Percentiles rank a stretch among this genome's conserved stretches.
Evolutionary conservation across 2,329 filamentous ascomycete genomes (phyloP).

Genomic region (Neofusicoccum cordaticola): DNA sequence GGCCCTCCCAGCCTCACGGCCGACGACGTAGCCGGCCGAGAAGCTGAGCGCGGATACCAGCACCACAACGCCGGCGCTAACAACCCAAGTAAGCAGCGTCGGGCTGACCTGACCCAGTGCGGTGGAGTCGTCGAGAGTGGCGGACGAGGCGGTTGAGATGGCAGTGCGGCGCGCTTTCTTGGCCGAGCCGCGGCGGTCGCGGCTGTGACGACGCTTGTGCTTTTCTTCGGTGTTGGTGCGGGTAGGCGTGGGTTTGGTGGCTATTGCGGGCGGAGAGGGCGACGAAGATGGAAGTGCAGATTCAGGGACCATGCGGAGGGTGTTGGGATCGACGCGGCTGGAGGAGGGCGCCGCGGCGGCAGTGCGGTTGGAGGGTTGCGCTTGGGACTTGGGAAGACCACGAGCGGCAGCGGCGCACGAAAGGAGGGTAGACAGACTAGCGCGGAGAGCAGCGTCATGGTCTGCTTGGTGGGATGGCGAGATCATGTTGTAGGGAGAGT

Average conservation of each 20-base stretch:
- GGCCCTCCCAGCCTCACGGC: constrained; percentile 55
- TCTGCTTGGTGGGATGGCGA: constrained; percentile 77
- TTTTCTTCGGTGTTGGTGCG: constrained; percentile 25
- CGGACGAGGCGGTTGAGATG: constrained; percentile 22
- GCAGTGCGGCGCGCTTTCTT: constrained; percentile 14
- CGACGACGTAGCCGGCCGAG: constrained; percentile 61
- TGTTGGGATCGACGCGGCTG: constrained; percentile 47
- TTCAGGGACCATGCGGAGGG: constrained; percentile 59
- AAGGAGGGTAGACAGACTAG: constrained; percentile 89
- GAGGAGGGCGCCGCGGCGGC: constrained; percentile 28
- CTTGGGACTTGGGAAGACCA: constrained; percentile 63
- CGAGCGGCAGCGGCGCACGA: constrained; percentile 92
- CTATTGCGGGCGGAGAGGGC: constrained; percentile 26
- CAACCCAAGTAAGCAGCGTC: constrained; percentile 64
- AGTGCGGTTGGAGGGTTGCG: constrained; percentile 1
- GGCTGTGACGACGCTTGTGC: constrained; percentile 19
- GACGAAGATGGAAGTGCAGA: constrained; percentile 50
- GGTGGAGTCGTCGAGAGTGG: constrained; percentile 25
- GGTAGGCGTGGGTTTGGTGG: constrained; percentile 27
- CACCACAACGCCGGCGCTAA: constrained; percentile 63
- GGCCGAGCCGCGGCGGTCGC: constrained; percentile 11
- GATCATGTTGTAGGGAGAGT: constrained; percentile 64
- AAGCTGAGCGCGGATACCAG: constrained; percentile 64
- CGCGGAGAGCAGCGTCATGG: constrained; percentile 87
- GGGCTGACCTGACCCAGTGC: constrained; percentile 48